Conservation (phyloP, 352 stramenopile species). For the Saprolegnia diclina region DNA sequence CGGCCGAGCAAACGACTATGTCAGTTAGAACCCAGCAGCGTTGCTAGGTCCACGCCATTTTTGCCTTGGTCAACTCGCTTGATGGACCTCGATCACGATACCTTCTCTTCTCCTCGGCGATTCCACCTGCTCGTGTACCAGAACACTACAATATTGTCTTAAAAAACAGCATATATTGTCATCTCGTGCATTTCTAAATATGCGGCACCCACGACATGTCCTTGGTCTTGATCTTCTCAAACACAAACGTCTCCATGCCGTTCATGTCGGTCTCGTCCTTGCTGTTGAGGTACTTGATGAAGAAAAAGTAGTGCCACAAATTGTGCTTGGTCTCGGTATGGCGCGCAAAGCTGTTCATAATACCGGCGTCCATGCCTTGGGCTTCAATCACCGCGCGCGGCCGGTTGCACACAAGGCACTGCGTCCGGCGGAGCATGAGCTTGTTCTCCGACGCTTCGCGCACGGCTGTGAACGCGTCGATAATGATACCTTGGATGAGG, state of each 20-base stretch:
- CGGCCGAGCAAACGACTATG: too few species aligned
- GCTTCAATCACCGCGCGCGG: conserved; percentile 20
- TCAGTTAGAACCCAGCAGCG: too few species aligned
- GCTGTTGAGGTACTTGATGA: conserved; percentile 28
- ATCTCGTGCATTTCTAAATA: too few species aligned
- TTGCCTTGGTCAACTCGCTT: too few species aligned
- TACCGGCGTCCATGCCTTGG: conserved; percentile 14
- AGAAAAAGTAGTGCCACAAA: conserved; percentile 26
- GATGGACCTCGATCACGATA: too few species aligned
- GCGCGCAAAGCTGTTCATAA: conserved; percentile 26
- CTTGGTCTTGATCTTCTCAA: conserved; percentile 27
- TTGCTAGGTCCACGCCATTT: too few species aligned
- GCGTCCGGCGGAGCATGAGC: conserved; percentile 15
- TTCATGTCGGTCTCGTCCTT: conserved; percentile 28
- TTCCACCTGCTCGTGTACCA: too few species aligned
- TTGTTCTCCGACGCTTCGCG: conserved; percentile 28
- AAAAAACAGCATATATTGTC: too few species aligned
- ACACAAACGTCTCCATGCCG: conserved; percentile 27
- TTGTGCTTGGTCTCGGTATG: conserved; percentile 27
- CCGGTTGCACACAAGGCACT: conserved; percentile 26
- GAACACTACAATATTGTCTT: too few species aligned
- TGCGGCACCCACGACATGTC: conserved; percentile 27
- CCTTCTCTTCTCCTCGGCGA: too few species aligned
- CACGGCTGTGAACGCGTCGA: conserved; percentile 25
- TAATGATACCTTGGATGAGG: conserved; percentile 29